phyloP scores from a whole-genome alignment of 1,284 basidiomycete genomes.

The Trichosporon sp. region DNA sequence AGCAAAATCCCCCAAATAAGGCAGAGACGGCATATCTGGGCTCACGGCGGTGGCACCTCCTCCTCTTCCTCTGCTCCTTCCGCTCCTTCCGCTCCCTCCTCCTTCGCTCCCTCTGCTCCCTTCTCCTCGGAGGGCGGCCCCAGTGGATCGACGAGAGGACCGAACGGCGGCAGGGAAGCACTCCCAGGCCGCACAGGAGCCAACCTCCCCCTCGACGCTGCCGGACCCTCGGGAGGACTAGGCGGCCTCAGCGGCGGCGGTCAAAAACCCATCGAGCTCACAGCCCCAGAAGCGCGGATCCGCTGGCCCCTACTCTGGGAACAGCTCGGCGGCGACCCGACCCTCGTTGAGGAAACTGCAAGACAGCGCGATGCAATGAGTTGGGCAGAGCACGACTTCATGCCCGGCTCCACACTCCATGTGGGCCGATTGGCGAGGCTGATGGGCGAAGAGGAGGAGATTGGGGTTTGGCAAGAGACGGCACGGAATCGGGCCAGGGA shows the following conservation, averaged over 20 bases:
- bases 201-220: too few species aligned
- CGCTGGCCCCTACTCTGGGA: constrained; percentile 47
- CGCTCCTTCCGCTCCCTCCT: too few species aligned
- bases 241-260: too few species aligned
- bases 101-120: too few species aligned
- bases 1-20: constrained; percentile 33
- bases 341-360: constrained; percentile 9
- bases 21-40: constrained; percentile 33
- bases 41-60: not conserved
- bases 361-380: constrained; percentile 28
- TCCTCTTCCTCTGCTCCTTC: not conserved
- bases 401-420: constrained; percentile 27
- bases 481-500: constrained; percentile 33
- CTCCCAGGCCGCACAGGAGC: not conserved
- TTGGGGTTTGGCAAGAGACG: constrained; percentile 37
- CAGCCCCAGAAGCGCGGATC: constrained; percentile 29
- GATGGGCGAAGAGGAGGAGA: constrained; percentile 41
- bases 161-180: too few species aligned
- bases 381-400: constrained; percentile 32
- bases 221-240: too few species aligned
- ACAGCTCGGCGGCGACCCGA: constrained; percentile 35
- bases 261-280: constrained; percentile 19
- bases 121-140: too few species aligned
- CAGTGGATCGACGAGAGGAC: too few species aligned
- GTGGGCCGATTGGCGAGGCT: constrained; percentile 43